Conservation (phyloP, 208 protist species). For the Wallacemonas collosoma region DNA sequence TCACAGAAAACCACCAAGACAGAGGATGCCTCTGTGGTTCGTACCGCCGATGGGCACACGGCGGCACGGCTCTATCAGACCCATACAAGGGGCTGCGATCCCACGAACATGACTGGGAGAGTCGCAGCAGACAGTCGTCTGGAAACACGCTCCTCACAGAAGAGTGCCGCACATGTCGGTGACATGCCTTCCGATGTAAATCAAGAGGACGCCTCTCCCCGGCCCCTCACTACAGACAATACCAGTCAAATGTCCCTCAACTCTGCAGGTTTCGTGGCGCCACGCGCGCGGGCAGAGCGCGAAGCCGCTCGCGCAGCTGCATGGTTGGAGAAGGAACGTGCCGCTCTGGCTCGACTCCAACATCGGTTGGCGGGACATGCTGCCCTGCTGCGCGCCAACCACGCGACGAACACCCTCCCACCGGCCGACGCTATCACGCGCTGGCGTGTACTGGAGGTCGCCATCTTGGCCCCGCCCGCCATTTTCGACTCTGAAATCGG, state of each 20-base stretch:
- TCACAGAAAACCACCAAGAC: background rate
- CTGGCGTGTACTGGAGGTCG: slow-evolving; percentile 79
- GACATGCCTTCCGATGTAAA: background rate
- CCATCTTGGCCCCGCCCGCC: slow-evolving; percentile 70
- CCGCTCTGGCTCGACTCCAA: slow-evolving; percentile 22
- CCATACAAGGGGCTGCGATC: background rate
- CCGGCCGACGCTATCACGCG: slow-evolving; percentile 45
- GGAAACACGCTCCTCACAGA: background rate
- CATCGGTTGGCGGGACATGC: background rate
- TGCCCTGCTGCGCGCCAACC: slow-evolving; percentile 3
- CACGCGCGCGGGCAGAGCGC: slow-evolving; percentile 7
- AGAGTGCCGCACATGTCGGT: background rate
- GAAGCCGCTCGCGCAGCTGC: slow-evolving; percentile 32
- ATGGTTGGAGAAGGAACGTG: slow-evolving; percentile 19
- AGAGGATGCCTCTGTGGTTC: background rate
- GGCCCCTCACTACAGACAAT: background rate
- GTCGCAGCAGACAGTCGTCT: too few relatives aligned
- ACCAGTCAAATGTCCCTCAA: too few relatives aligned
- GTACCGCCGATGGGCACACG: background rate
- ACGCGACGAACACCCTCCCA: slow-evolving; percentile 25
- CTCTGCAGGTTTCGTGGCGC: background rate
- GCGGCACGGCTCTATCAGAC: background rate
- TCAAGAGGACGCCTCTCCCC: background rate
- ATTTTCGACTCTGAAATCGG: slow-evolving; percentile 81
- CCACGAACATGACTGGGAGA: background rate